A percentile compares a stretch with the other conserved stretches of the same genome.
Evolutionary conservation across 2,329 filamentous ascomycete species (phyloP).

Genomic region (Scedosporium dehoogii): DNA sequence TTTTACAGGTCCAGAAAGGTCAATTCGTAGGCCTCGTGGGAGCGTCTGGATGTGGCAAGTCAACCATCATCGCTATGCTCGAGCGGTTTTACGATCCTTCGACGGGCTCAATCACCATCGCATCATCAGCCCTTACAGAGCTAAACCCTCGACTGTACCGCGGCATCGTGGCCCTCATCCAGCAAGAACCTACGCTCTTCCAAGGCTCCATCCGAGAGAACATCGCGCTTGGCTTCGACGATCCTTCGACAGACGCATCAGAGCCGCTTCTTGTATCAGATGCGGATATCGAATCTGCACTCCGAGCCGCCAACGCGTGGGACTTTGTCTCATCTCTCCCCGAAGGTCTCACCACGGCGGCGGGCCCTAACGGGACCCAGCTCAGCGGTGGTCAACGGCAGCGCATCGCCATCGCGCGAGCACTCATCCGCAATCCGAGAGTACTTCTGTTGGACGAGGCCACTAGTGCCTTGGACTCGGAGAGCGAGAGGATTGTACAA

Average conservation of each 20-base stretch:
- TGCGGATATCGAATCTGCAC: constrained; percentile 36
- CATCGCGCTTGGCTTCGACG: constrained; percentile 36
- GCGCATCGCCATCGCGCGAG: constrained; percentile 62
- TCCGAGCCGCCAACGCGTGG: constrained; percentile 43
- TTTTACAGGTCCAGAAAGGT: constrained; percentile 26
- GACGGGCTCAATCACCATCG: constrained; percentile 18
- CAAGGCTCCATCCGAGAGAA: constrained; percentile 47
- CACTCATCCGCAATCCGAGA: constrained; percentile 55
- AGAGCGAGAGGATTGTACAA: constrained; percentile 57
- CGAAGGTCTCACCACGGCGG: constrained; percentile 51
- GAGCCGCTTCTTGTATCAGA: constrained; percentile 13
- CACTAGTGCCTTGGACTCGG: constrained; percentile 53
- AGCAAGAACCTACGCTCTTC: constrained; percentile 30
- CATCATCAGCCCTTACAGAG: constrained; percentile 20
- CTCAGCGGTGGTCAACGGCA: constrained; percentile 66
- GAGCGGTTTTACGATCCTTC: constrained; percentile 33
- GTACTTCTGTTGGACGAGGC: constrained; percentile 67
- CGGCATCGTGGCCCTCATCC: constrained; percentile 25
- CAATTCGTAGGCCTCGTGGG: constrained; percentile 46
- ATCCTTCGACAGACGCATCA: neutral
- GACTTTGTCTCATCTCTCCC: constrained; percentile 46
- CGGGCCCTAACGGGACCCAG: constrained; percentile 58
- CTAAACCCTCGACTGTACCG: constrained; percentile 22
- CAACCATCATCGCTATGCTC: constrained; percentile 44
- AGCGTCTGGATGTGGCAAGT: constrained; percentile 49